Percentiles rank a stretch among this genome's conserved stretches.
Conservation (phyloP, 192 early-diverging fungal genomes). For the Podila verticillata region DNA sequence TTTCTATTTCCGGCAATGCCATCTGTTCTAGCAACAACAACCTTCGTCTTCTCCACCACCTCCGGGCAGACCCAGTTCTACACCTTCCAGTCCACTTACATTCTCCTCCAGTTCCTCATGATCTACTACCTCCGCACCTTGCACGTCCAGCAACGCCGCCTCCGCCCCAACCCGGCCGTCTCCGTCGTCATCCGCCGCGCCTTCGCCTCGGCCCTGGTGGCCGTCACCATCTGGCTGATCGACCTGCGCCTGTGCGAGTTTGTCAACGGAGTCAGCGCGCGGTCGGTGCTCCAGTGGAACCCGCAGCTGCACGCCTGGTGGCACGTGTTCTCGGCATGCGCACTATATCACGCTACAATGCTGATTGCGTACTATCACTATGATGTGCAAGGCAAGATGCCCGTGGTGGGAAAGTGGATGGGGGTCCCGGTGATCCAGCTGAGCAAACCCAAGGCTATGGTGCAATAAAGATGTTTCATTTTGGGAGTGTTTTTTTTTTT, state of each 20-base stretch:
- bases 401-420: too few relatives aligned
- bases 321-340: constrained; percentile 68
- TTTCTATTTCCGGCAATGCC: background rate
- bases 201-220: constrained; percentile 16
- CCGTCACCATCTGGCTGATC: constrained; percentile 43
- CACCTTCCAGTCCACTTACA: constrained; percentile 46
- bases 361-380: constrained; percentile 58
- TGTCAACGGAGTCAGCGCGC: constrained; percentile 32
- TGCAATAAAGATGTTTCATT: too few relatives aligned
- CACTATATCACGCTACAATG: constrained; percentile 55
- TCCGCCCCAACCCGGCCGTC: constrained; percentile 11
- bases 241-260: constrained; percentile 50
- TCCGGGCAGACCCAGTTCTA: constrained; percentile 45
- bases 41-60: constrained; percentile 28
- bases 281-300: constrained; percentile 53
- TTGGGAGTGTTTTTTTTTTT: too few relatives aligned
- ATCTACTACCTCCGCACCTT: constrained; percentile 20
- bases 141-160: constrained; percentile 12
- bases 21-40: constrained; percentile 22
- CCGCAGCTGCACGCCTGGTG: constrained; percentile 74
- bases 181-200: constrained; percentile 35
- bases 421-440: too few relatives aligned
- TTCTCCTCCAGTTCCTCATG: constrained; percentile 24
- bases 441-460: too few relatives aligned
- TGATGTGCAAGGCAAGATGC: constrained; percentile 10